Percentiles rank a stretch among this genome's conserved stretches.
These are phyloP conservation scores for Volvox reticuliferus DNA, from an alignment of 139 green algal genomes.

Conservation along the genomic window DNA sequence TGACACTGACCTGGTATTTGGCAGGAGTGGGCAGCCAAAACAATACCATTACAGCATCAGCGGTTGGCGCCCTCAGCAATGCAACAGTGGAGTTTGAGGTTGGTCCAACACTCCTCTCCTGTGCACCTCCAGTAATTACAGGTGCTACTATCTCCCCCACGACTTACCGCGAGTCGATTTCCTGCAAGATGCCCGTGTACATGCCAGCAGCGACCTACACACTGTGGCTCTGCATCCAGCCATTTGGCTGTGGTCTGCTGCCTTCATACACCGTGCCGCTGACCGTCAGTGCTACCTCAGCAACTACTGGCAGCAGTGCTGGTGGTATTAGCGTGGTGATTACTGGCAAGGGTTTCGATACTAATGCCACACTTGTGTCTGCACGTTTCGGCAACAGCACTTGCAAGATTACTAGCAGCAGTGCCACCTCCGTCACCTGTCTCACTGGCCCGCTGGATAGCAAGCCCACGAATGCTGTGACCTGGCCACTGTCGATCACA, in stretches of 20 bases:
- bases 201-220: constrained; percentile 37
- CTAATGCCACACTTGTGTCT: not conserved
- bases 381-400: constrained; percentile 27
- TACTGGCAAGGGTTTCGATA: constrained; percentile 47
- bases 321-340: constrained; percentile 46
- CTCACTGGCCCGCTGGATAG: constrained; percentile 7
- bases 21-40: constrained; percentile 2
- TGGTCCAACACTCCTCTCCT: not conserved
- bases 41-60: not conserved
- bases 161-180: not conserved
- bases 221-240: constrained; percentile 44
- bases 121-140: not conserved
- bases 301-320: constrained; percentile 27
- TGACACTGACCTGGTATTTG: constrained; percentile 14
- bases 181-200: constrained; percentile 19
- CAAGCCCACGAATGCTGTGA: not conserved
- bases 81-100: constrained; percentile 28
- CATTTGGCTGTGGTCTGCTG: constrained; percentile 20
- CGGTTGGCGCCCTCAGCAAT: not conserved
- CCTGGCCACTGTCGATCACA: constrained; percentile 7
- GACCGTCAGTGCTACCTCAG: not conserved
- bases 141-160: not conserved
- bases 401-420: not conserved
- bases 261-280: constrained; percentile 11
- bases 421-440: constrained; percentile 27